Evolutionary conservation across 2,329 filamentous ascomycete species (phyloP).

Genomic region (Venturia pyrina): DNA sequence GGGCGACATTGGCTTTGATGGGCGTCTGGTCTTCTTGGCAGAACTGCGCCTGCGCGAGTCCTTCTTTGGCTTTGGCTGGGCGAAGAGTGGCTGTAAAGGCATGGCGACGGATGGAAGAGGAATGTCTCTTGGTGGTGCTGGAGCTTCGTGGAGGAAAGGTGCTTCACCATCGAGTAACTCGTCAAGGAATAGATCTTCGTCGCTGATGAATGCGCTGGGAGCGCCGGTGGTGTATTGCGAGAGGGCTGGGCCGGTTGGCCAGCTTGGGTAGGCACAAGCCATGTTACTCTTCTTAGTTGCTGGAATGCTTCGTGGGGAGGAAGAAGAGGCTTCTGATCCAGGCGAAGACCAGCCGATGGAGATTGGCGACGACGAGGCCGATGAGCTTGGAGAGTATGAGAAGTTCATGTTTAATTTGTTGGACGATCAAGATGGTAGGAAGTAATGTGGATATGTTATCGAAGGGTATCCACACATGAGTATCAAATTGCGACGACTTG

Average conservation of each 20-base stretch:
- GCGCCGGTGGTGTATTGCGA: slow-evolving; percentile 21
- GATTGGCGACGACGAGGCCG: slow-evolving; percentile 11
- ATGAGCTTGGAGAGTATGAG: slow-evolving; percentile 8
- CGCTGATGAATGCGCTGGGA: slow-evolving; percentile 31
- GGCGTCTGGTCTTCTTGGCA: slow-evolving; percentile 27
- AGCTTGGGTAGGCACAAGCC: slow-evolving; percentile 30
- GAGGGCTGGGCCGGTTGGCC: slow-evolving; percentile 28
- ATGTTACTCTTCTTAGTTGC: slow-evolving; percentile 8
- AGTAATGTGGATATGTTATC: not conserved
- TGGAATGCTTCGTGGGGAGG: not conserved
- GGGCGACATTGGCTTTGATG: slow-evolving; percentile 32
- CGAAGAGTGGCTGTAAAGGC: slow-evolving; percentile 29
- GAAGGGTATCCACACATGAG: slow-evolving; percentile 1
- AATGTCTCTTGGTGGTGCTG: slow-evolving; percentile 28
- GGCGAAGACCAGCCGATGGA: slow-evolving; percentile 12
- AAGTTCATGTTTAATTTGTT: slow-evolving; percentile 5
- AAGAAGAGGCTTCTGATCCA: not conserved
- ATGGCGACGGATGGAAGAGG: slow-evolving; percentile 19
- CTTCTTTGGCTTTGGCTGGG: slow-evolving; percentile 30
- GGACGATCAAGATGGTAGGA: not conserved
- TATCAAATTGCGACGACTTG: not conserved
- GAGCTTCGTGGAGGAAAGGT: slow-evolving; percentile 29
- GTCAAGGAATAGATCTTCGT: slow-evolving; percentile 31
- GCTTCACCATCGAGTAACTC: slow-evolving; percentile 20
- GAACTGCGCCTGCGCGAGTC: slow-evolving; percentile 29